These are phyloP conservation scores for Kurtzmaniella fragi DNA, from an alignment of 805 yeast genomes.

Conservation along the genomic window DNA sequence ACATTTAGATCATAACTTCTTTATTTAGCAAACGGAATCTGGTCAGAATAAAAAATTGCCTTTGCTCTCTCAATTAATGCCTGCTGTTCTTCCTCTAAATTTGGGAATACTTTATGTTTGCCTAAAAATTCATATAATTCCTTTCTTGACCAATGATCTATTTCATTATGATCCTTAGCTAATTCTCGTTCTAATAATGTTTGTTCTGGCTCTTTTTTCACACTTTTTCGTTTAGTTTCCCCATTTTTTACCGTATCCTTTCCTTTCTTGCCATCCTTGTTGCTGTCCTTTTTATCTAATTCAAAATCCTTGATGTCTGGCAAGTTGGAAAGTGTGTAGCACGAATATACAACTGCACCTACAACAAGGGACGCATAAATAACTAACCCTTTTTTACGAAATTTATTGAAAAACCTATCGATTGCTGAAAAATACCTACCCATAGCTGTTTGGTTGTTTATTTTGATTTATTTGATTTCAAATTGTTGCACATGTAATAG, in stretches of 20 bases:
- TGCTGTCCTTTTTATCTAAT: not conserved
- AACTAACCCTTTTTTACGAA: slow-evolving; percentile 32
- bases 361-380: slow-evolving; percentile 28
- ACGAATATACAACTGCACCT: slow-evolving; percentile 22
- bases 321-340: slow-evolving; percentile 15
- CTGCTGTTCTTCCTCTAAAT: slow-evolving; percentile 1
- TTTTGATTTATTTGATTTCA: no score
- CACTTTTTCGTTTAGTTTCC: not conserved
- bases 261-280: not conserved
- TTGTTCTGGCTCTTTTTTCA: not conserved
- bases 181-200: not conserved
- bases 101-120: slow-evolving; percentile 1
- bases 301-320: slow-evolving; percentile 6
- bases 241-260: not conserved
- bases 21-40: no score
- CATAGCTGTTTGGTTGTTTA: not conserved
- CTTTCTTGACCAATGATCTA: slow-evolving; percentile 3
- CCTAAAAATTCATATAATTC: not conserved
- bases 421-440: slow-evolving; percentile 15
- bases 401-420: slow-evolving; percentile 22
- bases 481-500: no score
- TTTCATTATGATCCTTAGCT: not conserved
- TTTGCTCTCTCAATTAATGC: slow-evolving; percentile 1
- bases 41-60: slow-evolving; percentile 1
- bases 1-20: no score